Evolutionary conservation across 768 basidiomycete species (phyloP).

Genomic region (Hydnomerulius pinastri): DNA sequence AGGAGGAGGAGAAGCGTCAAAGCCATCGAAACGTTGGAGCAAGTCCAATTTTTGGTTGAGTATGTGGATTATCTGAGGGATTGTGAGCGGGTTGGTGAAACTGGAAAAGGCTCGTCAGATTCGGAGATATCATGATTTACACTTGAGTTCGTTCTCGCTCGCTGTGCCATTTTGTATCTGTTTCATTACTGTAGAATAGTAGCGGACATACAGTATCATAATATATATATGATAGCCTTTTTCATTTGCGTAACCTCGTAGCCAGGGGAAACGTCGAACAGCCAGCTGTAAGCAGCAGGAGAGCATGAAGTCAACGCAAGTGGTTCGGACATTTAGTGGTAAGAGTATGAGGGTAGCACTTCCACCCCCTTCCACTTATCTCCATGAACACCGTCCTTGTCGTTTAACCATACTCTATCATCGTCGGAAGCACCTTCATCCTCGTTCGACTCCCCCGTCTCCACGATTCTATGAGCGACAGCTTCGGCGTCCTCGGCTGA

Average conservation of each 20-base stretch:
- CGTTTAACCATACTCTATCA: slow-evolving; percentile 19
- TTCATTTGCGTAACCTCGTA: too few species aligned
- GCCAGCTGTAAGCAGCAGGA: background rate
- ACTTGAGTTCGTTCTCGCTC: background rate
- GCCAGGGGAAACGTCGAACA: too few species aligned
- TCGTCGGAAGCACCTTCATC: slow-evolving; percentile 11
- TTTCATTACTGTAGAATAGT: background rate
- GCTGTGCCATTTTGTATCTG: background rate
- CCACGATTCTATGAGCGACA: slow-evolving; percentile 21
- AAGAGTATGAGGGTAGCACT: too few species aligned
- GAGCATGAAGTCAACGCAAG: slow-evolving; percentile 5
- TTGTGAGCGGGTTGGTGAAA: background rate
- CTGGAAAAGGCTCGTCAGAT: background rate
- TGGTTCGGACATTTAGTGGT: too few species aligned
- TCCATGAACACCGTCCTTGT: slow-evolving; percentile 13
- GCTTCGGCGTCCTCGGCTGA: slow-evolving; percentile 18
- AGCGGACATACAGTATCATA: background rate
- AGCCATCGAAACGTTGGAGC: slow-evolving; percentile 92
- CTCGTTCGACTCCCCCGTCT: background rate
- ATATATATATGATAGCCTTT: too few species aligned
- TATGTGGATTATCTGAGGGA: slow-evolving; percentile 64
- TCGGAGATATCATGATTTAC: background rate
- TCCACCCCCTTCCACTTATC: too few species aligned
- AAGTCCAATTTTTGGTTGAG: slow-evolving; percentile 81
- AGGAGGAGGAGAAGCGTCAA: slow-evolving; percentile 80